Percentiles rank a stretch among this genome's conserved stretches.
Evolutionary conservation across 345 rosid species (phyloP).

Genomic region (Populus nigra): DNA sequence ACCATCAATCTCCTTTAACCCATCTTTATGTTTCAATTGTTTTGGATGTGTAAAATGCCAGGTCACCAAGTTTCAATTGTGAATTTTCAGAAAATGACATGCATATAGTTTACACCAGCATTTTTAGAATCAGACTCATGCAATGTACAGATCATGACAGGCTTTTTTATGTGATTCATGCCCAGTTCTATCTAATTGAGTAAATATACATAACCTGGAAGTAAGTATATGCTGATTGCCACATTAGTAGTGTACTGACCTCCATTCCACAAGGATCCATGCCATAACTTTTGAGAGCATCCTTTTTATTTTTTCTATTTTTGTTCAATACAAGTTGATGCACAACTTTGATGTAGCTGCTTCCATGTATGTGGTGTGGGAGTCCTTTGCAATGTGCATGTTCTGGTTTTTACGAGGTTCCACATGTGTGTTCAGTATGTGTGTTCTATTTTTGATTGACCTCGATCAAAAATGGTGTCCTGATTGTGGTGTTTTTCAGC

Average conservation of each 20-base stretch:
- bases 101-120: neutral
- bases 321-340: neutral
- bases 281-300: neutral
- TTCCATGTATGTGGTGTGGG: neutral
- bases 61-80: neutral
- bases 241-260: neutral
- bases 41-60: neutral
- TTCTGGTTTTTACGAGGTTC: neutral
- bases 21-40: neutral
- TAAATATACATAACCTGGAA: neutral
- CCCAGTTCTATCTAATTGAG: neutral
- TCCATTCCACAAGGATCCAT: neutral
- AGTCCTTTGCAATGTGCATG: neutral
- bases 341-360: neutral
- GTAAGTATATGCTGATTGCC: neutral
- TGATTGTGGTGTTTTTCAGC: constrained; percentile 42
- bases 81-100: neutral
- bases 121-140: neutral
- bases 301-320: neutral
- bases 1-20: neutral
- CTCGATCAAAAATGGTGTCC: too few species aligned
- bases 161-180: neutral
- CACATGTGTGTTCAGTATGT: too few species aligned
- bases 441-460: neutral
- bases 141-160: neutral